Evolutionary conservation across 495 filamentous ascomycete species (phyloP), one percentile per base, ranked within the genome.

Genomic region (Talaromyces adpressus): DNA sequence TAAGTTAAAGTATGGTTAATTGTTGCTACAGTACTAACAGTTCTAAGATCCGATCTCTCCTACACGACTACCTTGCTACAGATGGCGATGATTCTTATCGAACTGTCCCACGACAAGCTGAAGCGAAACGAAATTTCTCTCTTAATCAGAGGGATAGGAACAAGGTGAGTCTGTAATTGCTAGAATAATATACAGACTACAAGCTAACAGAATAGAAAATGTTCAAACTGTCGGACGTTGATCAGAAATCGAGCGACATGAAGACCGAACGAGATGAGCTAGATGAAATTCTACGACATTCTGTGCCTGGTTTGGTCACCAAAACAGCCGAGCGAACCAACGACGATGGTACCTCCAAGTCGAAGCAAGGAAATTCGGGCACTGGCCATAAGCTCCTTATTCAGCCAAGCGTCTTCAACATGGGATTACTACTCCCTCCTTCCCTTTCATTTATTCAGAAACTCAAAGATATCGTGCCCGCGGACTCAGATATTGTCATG

Each of bases 41-140:
- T 36, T 18, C 4, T 0, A 57, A 79, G 83, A 97, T 99, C 68
- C 88, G 93, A 32, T 94, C 92, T 2, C 79, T 98, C 20, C 79
- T 99, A 63, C 95, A 99, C 73, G 94, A 98, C 72, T 98, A 99
- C 68, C 83, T 99, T 62, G 93, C 95, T 4, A 94, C 91, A n/a
- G 92, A 93, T 68, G 92, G 89, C 36, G 89, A 92, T 65, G 79
- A 76, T 12, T 77, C 80, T 30, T 79, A 80, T 65, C 71, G 83
- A 51, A 71, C 77, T 16, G 76, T 79, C 45, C 72, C 77, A 9
- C 73, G 78, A 22, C 81, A 82, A 27, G 69, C 76, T 30, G 76
- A 79, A 51, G 75, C 77, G 20, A 77, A 72, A 12, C 88, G 84
- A 64, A 82, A 90, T 22, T 81, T 85, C 47, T 79, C 84, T 54